Base-by-base conservation (phyloP, 2,329 filamentous ascomycete genomes). In the Talaromyces marneffei region DNA sequence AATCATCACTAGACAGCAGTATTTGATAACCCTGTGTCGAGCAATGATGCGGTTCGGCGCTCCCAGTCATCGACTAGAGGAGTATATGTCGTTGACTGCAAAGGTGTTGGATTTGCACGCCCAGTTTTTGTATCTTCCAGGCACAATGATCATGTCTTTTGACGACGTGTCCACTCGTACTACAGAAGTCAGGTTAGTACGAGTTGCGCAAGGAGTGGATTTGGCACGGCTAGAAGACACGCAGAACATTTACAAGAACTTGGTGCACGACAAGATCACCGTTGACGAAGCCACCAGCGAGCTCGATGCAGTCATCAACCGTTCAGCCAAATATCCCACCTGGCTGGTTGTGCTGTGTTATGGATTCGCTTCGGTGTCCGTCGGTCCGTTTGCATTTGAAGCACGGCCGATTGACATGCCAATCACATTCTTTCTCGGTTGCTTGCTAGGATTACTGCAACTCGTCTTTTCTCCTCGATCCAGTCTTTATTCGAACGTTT, bases 121-220 rank as follows among this genome's bases (percentile, higher is more conserved):
- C 5, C 91, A 96, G 69, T 96, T 94, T 67, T 78, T 96, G 23
- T 97, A 96, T 71, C 85, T 96, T 31, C 92, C 92, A 0, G 90
- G 90, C 0, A 95, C 90, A 70, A 97, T 97, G 92, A 90, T 97
- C 61, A 89, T 96, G 70, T 93, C 91, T 4, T 96, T 97, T 70
- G 92, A 86, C 57, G 78, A 80, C 57, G 62, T 72, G 9, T 67
- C 73, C 5, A 79, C 78, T 0, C 75, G 79, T 37, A 80, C 78
- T 7, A 77, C 78, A 0, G 76, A 80, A 61, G 75, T 80, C 31
- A 78, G 78, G 59, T 70, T 80, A 4, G 72, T 80, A 5, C 73
- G 76, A 1, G 72, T 75, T 8, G 68, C 67, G 1, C 76, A 79
- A 61, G 77, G 74, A 1, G 74, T 80, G 39, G 76, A 80, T 55